Conservation (phyloP, 2,329 filamentous ascomycete species). For the Ophiocordyceps camponoti-floridani region DNA sequence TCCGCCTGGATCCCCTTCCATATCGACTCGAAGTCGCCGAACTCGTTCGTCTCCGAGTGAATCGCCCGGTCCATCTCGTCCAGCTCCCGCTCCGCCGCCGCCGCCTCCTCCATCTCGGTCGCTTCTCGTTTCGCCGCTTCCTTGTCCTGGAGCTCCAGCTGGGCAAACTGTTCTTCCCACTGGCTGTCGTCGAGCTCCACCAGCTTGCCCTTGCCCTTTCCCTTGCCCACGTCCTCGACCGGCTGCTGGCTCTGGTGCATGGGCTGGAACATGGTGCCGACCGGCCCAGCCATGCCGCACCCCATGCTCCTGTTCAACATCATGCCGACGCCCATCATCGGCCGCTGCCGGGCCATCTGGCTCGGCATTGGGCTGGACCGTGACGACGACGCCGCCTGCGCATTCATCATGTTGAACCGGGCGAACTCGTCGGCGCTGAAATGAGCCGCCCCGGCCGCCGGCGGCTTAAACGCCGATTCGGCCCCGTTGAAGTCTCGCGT, state of each 20-base stretch:
- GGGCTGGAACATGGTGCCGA: conserved; percentile 29
- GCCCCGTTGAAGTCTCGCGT: conserved; percentile 38
- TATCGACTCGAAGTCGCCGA: conserved; percentile 78
- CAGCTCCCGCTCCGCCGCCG: conserved; percentile 69
- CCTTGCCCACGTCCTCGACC: conserved; percentile 24
- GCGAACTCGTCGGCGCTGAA: conserved; percentile 80
- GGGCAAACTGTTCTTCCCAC: conserved; percentile 93
- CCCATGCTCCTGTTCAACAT: conserved; percentile 34
- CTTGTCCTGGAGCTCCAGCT: conserved; percentile 56
- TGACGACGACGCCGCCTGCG: conserved; percentile 29
- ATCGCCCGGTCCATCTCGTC: conserved; percentile 61
- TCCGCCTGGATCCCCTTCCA: conserved; percentile 71
- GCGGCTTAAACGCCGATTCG: conserved; percentile 50
- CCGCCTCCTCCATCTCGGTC: conserved; percentile 32
- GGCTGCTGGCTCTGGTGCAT: conserved; percentile 28
- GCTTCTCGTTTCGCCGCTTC: conserved; percentile 17
- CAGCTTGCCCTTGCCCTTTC: conserved; percentile 77
- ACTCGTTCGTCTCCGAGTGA: conserved; percentile 55
- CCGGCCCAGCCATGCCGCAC: conserved; percentile 18
- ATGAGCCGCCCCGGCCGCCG: conserved; percentile 26
- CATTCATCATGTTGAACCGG: conserved; percentile 61
- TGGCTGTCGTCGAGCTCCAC: conserved; percentile 85
- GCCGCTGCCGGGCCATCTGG: conserved; percentile 33
- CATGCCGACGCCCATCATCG: conserved; percentile 39
- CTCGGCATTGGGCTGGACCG: conserved; percentile 40